A percentile compares a stretch with the other conserved stretches of the same genome.
Evolutionary conservation across 495 filamentous ascomycete genomes (phyloP).

Genomic region (Penicillium fimorum): DNA sequence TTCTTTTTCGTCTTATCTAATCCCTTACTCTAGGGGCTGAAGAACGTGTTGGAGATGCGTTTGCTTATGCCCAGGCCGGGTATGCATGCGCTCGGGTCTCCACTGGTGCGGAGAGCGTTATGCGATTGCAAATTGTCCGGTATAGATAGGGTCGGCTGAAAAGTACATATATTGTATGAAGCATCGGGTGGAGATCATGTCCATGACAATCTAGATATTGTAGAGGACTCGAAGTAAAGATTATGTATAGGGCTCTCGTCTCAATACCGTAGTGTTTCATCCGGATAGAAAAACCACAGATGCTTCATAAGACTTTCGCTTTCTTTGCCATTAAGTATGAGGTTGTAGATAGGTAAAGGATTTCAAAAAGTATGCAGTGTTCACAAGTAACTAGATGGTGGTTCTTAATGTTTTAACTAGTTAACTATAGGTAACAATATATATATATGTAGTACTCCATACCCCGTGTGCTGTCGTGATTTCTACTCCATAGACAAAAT

Average conservation of each 20-base stretch:
- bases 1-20: no score
- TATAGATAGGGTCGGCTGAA: background rate
- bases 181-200: background rate
- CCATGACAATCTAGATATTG: background rate
- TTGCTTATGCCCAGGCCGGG: conserved; percentile 1
- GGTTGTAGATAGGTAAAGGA: background rate
- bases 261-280: background rate
- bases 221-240: background rate
- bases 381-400: background rate
- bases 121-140: background rate
- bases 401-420: background rate
- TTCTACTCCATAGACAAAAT: background rate
- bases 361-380: background rate
- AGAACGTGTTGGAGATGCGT: background rate
- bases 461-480: background rate
- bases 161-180: background rate
- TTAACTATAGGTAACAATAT: background rate
- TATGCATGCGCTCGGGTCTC: conserved; percentile 9
- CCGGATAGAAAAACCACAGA: background rate
- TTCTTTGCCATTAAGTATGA: background rate
- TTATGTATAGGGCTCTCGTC: background rate
- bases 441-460: no score
- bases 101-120: conserved; percentile 11
- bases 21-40: background rate
- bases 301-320: background rate